Evolutionary conservation across 306 rosid genomes (phyloP), one percentile per base, ranked within the genome.

Genomic region (Quillaja saponaria): DNA sequence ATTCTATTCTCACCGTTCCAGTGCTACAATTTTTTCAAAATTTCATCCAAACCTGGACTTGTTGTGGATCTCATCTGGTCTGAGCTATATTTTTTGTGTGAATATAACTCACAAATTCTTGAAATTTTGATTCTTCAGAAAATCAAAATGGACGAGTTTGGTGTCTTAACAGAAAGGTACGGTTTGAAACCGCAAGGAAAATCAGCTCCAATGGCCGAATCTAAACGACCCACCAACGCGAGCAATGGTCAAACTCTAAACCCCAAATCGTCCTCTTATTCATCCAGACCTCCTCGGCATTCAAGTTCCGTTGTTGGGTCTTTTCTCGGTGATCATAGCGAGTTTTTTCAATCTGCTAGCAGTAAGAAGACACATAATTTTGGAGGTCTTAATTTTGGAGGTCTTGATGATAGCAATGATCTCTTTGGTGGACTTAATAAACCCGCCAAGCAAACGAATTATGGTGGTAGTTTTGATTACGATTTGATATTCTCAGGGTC

Each of bases 111-210:
- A 16, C 20, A 54, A 21, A 13, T 40, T 76, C 53, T 66, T 48
- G 5, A 35, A 28, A 19, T 37, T 46, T 39, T 31, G 47, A 14
- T 20, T 55, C 44, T 33, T 42, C 67, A 35, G 15, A 3, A 3
- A 16, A 8, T 3, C 16, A 64, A 56, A 20, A 92, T 92, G 99
- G 99, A 92, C 76, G 86, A 92, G 63, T 92, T 92, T 33, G 96
- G 94, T 7, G 95, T 92, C 25, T 74, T 92, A 14, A 92, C 99
- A 3, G 83, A 87, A 68, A 63, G 80, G 41, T 85, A 37, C 50
- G 99, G 97, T 13, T 74, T 91, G 82, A 91, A 85, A 50, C 95
- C 91, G 6, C 97, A 87, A 65, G 97, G 96, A 8, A 87, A 85
- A 76, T 57, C 85, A 50, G 96, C 95, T 58, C 97, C 97, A 14